phyloP scores from a whole-genome alignment of 2,329 filamentous ascomycete genomes.

The Monilinia fructigena region DNA sequence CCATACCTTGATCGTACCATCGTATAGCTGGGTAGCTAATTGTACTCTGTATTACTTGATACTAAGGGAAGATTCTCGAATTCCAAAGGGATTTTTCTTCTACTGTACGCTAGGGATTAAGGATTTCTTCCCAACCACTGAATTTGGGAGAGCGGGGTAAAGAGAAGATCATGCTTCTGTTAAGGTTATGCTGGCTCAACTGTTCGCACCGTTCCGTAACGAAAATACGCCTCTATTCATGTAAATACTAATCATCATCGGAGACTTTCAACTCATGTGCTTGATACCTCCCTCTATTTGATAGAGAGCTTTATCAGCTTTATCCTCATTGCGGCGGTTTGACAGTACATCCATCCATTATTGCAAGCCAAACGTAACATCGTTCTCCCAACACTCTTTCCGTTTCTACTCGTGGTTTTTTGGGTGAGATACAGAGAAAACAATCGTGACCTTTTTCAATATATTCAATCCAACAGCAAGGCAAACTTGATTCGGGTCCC shows the following conservation, averaged over 20 bases:
- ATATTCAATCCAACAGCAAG: background rate
- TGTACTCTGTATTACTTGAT: no score
- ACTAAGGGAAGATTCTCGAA: no score
- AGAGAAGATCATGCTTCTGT: background rate
- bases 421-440: background rate
- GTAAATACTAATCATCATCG: no score
- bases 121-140: background rate
- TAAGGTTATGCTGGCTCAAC: background rate
- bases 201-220: background rate
- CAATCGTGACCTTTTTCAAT: background rate
- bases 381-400: no score
- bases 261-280: no score
- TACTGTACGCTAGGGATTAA: background rate
- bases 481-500: background rate
- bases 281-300: background rate
- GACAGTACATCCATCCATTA: background rate
- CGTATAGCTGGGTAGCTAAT: no score
- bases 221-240: background rate
- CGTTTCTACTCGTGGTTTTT: background rate
- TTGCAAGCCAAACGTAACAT: no score
- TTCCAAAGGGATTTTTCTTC: no score
- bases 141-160: slow-evolving; percentile 1
- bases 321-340: background rate
- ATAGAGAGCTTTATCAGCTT: background rate
- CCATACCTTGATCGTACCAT: no score